Evolutionary conservation across 164 flowering plant species (phyloP), one percentile per base, ranked within the genome.

Genomic region (Tetracentron sinense): DNA sequence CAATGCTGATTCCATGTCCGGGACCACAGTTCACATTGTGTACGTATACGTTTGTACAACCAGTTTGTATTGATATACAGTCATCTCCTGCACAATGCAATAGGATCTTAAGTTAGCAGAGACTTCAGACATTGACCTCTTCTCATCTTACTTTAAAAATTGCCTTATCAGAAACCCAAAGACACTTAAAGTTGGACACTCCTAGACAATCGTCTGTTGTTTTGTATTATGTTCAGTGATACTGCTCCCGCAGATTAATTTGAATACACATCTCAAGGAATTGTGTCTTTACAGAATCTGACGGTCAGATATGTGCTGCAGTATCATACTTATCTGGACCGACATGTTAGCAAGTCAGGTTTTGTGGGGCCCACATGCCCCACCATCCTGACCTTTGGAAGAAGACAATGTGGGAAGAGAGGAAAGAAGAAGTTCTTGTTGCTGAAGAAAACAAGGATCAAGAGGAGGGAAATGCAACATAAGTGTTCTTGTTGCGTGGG

Each of bases 1-100:
- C 83, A n/a, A 79, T 74, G 68, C 81, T 77, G 58, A 68, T 71
- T 35, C 82, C 82, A 61, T 79, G 82, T 23, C 80, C 82, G 7
- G 80, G 82, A 3, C 78, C 80, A 55, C 82, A 79, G 56, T 66
- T 69, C 6, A 74, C 55, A 54, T 77, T 56, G 26, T 69, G 74
- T 29, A 79, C 57, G 67, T 60, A 42, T 14, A 79, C 60, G 49
- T 77, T 71, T 17, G 78, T 63, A 66, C 76, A 74, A 23, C 82
- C 82, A 17, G 75, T 69, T 58, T 74, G 78, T 44, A 79, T 77
- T 29, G 82, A 76, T 6, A 79, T 54, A 50, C 82, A 79, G 54
- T 79, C 80, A 65, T 79, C 80, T 25, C 79, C 82, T 78, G 69
- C 71, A 64, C 28, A 65, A 54, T 42, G 63, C n/a, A 27, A 30